Conservation (phyloP, 2,329 filamentous ascomycete genomes). For the Fusarium staphyleae region DNA sequence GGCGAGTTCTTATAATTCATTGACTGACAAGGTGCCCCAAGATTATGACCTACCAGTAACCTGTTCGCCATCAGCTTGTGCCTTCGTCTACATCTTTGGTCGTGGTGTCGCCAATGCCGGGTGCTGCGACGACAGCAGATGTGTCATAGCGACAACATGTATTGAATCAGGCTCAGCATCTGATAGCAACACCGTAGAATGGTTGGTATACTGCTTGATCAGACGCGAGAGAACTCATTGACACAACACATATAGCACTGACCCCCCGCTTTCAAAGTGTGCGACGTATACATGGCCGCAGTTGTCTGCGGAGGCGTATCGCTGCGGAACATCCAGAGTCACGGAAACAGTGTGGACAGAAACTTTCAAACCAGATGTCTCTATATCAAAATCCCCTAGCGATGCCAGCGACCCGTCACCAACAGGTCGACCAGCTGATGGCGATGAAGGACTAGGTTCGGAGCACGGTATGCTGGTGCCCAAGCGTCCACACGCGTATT, state of each 20-base stretch:
- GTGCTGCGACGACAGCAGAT: conserved; percentile 13
- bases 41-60: not conserved
- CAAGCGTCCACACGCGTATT: not conserved
- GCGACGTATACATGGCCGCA: conserved; percentile 24
- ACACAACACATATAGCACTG: conserved; percentile 3
- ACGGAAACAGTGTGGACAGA: conserved; percentile 7
- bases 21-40: not conserved
- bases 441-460: not conserved
- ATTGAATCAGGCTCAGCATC: conserved; percentile 18
- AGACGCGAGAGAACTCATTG: not conserved
- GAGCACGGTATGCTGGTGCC: conserved; percentile 16
- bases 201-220: not conserved
- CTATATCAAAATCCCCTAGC: too few species aligned
- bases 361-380: not conserved
- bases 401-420: too few species aligned
- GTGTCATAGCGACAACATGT: conserved; percentile 14
- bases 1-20: not conserved
- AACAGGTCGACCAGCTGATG: not conserved
- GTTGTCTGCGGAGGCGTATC: not conserved
- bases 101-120: not conserved
- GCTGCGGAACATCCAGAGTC: conserved; percentile 13
- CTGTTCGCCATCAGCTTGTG: conserved; percentile 8
- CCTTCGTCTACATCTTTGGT: not conserved
- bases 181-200: conserved; percentile 3
- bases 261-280: conserved; percentile 9